phyloP scores from a whole-genome alignment of 2,329 filamentous ascomycete species.

The Rutstroemia sp. region DNA sequence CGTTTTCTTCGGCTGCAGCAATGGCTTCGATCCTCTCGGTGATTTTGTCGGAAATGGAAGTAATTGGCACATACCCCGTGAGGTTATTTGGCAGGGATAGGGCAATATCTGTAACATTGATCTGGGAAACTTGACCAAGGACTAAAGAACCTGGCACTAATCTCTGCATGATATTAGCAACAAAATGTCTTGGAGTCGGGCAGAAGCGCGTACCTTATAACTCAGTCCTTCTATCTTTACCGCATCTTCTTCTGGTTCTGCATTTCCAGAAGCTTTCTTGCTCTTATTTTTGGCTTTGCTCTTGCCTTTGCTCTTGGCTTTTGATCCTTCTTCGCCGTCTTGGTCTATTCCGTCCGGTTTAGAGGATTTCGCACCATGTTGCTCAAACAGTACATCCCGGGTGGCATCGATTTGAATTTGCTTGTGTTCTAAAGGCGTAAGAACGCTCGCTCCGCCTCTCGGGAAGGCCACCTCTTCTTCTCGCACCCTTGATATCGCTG shows the following conservation, averaged over 20 bases:
- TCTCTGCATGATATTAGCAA: slow-evolving; percentile 48
- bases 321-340: slow-evolving; percentile 24
- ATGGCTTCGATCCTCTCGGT: slow-evolving; percentile 68
- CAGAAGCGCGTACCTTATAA: slow-evolving; percentile 60
- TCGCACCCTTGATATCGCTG: slow-evolving; percentile 40
- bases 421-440: slow-evolving; percentile 92
- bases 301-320: slow-evolving; percentile 38
- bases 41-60: slow-evolving; percentile 78
- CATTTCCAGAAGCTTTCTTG: slow-evolving; percentile 43
- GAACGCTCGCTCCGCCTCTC: slow-evolving; percentile 79
- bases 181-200: not conserved
- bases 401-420: slow-evolving; percentile 93
- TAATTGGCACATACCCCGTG: slow-evolving; percentile 80
- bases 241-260: slow-evolving; percentile 39
- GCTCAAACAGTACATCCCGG: slow-evolving; percentile 84
- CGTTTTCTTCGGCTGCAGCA: slow-evolving; percentile 50
- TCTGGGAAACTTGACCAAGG: slow-evolving; percentile 76
- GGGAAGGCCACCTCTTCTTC: slow-evolving; percentile 90
- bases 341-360: slow-evolving; percentile 30
- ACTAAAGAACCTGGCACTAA: slow-evolving; percentile 80
- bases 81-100: slow-evolving; percentile 90
- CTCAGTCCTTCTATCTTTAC: slow-evolving; percentile 80
- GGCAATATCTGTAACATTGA: slow-evolving; percentile 71
- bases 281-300: slow-evolving; percentile 46
- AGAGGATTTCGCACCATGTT: slow-evolving; percentile 50